These are phyloP conservation scores for Spizellomyces sp. DNA, from an alignment of 192 early-diverging fungal species.

Conservation along the genomic window DNA sequence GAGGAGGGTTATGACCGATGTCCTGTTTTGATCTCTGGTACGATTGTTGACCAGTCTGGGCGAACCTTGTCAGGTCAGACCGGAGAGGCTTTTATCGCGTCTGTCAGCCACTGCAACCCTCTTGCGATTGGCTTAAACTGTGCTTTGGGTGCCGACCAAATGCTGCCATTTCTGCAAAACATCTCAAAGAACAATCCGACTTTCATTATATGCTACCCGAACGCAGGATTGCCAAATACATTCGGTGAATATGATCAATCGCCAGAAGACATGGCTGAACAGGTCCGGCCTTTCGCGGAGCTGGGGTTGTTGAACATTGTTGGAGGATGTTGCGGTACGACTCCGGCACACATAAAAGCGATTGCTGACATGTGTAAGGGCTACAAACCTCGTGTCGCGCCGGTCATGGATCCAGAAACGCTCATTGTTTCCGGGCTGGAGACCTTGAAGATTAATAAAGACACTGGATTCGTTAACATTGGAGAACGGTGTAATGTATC, in stretches of 20 bases:
- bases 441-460: conserved; percentile 77
- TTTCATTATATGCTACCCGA: conserved; percentile 91
- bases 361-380: conserved; percentile 75
- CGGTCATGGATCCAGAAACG: conserved; percentile 62
- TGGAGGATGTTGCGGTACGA: conserved; percentile 97
- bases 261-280: conserved; percentile 81
- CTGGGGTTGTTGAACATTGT: conserved; percentile 95
- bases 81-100: conserved; percentile 92
- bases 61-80: conserved; percentile 97
- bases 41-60: conserved; percentile 96
- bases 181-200: conserved; percentile 81
- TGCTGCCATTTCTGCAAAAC: conserved; percentile 93
- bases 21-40: conserved; percentile 61
- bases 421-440: conserved; percentile 85
- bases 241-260: conserved; percentile 96
- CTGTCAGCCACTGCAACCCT: conserved; percentile 76
- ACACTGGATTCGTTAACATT: conserved; percentile 89
- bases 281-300: conserved; percentile 84
- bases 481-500: conserved; percentile 98
- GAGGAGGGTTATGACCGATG: conserved; percentile 67
- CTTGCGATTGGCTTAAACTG: conserved; percentile 85
- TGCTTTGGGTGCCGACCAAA: conserved; percentile 75
- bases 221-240: conserved; percentile 95
- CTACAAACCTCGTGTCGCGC: conserved; percentile 78
- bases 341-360: conserved; percentile 90